A percentile compares a stretch with the other conserved stretches of the same genome.
Conservation (phyloP, 495 filamentous ascomycete genomes). For the Viridothelium virens region DNA sequence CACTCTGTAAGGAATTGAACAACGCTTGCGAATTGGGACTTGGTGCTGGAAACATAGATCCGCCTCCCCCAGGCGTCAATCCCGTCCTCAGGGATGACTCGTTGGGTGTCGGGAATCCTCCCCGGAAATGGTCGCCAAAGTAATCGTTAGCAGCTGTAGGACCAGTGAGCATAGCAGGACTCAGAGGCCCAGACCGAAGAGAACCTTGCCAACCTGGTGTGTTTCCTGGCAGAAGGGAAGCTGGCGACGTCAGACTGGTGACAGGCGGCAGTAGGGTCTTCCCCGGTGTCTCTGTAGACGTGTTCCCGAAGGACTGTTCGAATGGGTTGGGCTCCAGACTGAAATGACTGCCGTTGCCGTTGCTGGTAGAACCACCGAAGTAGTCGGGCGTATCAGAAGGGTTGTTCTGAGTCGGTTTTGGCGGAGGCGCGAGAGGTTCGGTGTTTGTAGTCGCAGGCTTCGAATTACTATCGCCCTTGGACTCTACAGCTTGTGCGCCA, state of each 20-base stretch:
- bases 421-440: conserved; percentile 67
- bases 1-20: conserved; percentile 68
- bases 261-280: conserved; percentile 87
- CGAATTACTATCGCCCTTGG: conserved; percentile 28
- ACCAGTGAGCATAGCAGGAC: conserved; percentile 94
- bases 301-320: conserved; percentile 78
- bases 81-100: conserved; percentile 90
- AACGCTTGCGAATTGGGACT: conserved; percentile 79
- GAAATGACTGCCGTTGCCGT: conserved; percentile 43
- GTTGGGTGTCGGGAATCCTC: conserved; percentile 90
- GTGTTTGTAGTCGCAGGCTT: conserved; percentile 35
- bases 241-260: conserved; percentile 84
- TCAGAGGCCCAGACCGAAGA: conserved; percentile 83
- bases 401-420: conserved; percentile 53
- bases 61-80: conserved; percentile 88
- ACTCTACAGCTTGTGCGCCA: conserved; percentile 21
- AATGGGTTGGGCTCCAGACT: conserved; percentile 92
- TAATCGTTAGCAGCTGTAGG: conserved; percentile 66
- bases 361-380: conserved; percentile 55
- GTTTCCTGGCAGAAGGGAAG: conserved; percentile 61
- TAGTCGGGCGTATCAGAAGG: conserved; percentile 63
- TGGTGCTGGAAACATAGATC: conserved; percentile 93
- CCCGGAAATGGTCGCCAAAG: conserved; percentile 60
- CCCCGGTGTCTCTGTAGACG: conserved; percentile 73
- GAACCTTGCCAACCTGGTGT: conserved; percentile 71